A percentile compares a stretch with the other conserved stretches of the same genome.
phyloP scores from a whole-genome alignment of 2,329 filamentous ascomycete genomes.

The Apiospora arundinis region DNA sequence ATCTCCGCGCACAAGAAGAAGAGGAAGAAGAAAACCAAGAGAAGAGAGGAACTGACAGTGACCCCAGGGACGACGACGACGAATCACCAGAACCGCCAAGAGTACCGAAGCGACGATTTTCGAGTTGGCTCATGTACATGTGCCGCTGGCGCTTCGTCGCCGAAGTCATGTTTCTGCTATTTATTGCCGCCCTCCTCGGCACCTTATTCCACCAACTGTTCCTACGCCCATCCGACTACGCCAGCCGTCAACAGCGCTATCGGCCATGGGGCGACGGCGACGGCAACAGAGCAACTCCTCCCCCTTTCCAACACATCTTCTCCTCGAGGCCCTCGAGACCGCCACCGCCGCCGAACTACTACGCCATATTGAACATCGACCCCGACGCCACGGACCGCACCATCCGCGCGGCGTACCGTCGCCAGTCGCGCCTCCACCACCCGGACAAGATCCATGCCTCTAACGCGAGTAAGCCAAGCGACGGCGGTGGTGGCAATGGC shows the following conservation, averaged over 20 bases:
- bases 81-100: background rate
- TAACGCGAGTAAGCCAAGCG: background rate
- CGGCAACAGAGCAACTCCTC: too few species aligned
- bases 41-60: too few species aligned
- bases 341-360: background rate
- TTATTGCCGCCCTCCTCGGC: background rate
- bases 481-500: background rate
- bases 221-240: background rate
- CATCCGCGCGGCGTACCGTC: conserved; percentile 3
- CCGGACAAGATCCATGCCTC: background rate
- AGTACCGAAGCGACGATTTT: background rate
- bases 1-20: too few species aligned
- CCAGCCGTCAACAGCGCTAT: background rate
- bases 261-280: background rate
- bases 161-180: background rate
- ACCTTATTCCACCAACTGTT: background rate
- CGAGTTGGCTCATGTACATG: background rate
- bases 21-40: too few species aligned
- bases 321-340: background rate
- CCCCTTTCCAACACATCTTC: background rate
- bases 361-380: background rate
- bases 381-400: background rate
- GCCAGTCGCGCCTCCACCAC: background rate
- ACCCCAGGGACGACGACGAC: background rate
- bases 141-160: background rate